Evolutionary conservation across 1,139 yeast genomes (phyloP).

Genomic region (Candida tunisiensis): DNA sequence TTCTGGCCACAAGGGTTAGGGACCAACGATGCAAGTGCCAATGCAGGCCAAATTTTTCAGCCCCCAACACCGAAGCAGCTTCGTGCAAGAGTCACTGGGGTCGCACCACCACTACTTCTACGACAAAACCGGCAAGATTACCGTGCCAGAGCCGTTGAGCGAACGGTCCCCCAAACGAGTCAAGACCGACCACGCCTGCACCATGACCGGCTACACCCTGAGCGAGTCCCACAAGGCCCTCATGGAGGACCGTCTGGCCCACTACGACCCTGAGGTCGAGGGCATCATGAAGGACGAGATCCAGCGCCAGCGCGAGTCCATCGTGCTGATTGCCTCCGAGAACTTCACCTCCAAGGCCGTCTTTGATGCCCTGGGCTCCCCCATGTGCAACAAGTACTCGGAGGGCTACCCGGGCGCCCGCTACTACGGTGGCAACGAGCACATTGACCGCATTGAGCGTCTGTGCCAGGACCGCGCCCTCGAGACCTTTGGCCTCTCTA

Average conservation of each 20-base stretch:
- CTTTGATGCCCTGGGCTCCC: slow-evolving; percentile 85
- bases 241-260: slow-evolving; percentile 19
- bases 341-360: slow-evolving; percentile 92
- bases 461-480: slow-evolving; percentile 87
- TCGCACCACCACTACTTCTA: no score
- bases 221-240: slow-evolving; percentile 18
- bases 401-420: slow-evolving; percentile 98
- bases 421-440: slow-evolving; percentile 93
- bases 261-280: slow-evolving; percentile 78
- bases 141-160: no score
- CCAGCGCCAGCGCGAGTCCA: slow-evolving; percentile 73
- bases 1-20: no score
- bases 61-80: no score
- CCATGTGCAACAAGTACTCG: slow-evolving; percentile 96
- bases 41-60: no score
- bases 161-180: no score
- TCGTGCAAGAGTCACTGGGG: no score
- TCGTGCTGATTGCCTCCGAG: slow-evolving; percentile 87
- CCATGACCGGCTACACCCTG: slow-evolving; percentile 16
- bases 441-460: slow-evolving; percentile 78
- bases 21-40: no score
- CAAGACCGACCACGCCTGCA: no score
- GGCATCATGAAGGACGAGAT: slow-evolving; percentile 57
- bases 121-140: no score
- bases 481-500: slow-evolving; percentile 60